Conservation (phyloP, 768 basidiomycete genomes). For the Suillus occidentalis region DNA sequence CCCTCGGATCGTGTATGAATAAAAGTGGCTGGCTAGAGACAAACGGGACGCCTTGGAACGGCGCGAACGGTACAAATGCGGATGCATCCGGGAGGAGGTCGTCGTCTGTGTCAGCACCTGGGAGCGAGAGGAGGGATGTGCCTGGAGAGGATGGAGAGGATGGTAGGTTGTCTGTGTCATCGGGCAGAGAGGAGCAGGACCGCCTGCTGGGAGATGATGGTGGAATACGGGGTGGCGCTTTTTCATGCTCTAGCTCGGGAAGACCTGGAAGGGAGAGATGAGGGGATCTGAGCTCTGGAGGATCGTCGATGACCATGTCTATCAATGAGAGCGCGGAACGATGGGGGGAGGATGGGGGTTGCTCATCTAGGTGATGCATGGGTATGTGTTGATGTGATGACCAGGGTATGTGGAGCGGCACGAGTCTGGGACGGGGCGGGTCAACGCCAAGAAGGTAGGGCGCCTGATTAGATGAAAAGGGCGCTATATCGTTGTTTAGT, state of each 20-base stretch:
- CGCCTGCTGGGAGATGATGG: conserved; percentile 32
- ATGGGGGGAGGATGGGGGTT: conserved; percentile 16
- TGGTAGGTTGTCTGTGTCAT: conserved; percentile 28
- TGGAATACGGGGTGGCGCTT: conserved; percentile 13
- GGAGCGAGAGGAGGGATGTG: conserved; percentile 36
- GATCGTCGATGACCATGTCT: conserved; percentile 20
- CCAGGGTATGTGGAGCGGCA: conserved; percentile 27
- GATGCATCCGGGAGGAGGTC: conserved; percentile 35
- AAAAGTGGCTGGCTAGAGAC: conserved; percentile 33
- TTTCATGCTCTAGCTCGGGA: conserved; percentile 33
- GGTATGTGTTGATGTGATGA: conserved; percentile 17
- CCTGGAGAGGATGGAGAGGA: conserved; percentile 22
- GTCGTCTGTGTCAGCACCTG: conserved; percentile 45
- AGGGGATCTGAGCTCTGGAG: conserved; percentile 28
- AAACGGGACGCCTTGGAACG: background rate
- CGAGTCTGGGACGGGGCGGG: conserved; percentile 15
- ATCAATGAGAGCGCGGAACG: conserved; percentile 13
- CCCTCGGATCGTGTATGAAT: conserved; percentile 43
- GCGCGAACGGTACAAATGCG: conserved; percentile 1
- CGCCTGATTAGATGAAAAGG: conserved; percentile 14
- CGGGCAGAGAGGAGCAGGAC: conserved; percentile 29
- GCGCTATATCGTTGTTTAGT: conserved; percentile 16
- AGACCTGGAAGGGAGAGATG: conserved; percentile 31
- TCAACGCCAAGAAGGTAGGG: conserved; percentile 29
- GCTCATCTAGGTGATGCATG: conserved; percentile 17